These are phyloP conservation scores for Breviolum minutum DNA, from an alignment of 73 alveolate genomes.

Conservation along the genomic window DNA sequence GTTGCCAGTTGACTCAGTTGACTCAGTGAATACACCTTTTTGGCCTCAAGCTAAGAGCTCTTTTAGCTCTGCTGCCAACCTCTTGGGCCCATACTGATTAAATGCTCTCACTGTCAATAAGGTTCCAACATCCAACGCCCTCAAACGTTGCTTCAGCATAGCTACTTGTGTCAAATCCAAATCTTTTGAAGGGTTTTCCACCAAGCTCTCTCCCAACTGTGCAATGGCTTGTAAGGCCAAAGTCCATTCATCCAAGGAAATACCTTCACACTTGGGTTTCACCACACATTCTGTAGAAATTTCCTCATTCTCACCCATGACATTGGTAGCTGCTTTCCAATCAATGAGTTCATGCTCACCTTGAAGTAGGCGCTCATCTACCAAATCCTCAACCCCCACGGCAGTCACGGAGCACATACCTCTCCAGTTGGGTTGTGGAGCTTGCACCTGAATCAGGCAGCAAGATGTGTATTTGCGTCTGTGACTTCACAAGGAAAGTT, in stretches of 20 bases:
- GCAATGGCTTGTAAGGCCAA: constrained; percentile 36
- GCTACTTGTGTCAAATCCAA: constrained; percentile 2
- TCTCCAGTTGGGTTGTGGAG: constrained; percentile 77
- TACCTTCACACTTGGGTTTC: constrained; percentile 1
- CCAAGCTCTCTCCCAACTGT: constrained; percentile 1
- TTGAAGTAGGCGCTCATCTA: constrained; percentile 90
- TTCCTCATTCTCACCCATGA: not conserved
- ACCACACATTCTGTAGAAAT: not conserved
- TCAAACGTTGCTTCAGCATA: constrained; percentile 30
- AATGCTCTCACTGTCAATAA: constrained; percentile 65
- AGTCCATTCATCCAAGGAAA: constrained; percentile 54
- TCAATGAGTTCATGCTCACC: constrained; percentile 79
- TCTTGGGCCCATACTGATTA: not conserved
- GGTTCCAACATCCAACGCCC: constrained; percentile 53
- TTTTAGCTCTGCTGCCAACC: constrained; percentile 58
- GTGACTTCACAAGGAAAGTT: no score
- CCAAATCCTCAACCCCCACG: constrained; percentile 88
- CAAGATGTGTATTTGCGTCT: no score
- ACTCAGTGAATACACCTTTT: no score
- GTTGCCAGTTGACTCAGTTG: no score
- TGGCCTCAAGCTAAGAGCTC: constrained; percentile 11
- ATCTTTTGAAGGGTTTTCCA: not conserved
- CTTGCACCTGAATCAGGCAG: constrained; percentile 44
- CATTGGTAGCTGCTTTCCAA: constrained; percentile 77
- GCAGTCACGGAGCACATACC: constrained; percentile 95